A percentile compares a stretch with the other conserved stretches of the same genome.
phyloP scores from a whole-genome alignment of 345 rosid species.

The Dovyalis caffra region DNA sequence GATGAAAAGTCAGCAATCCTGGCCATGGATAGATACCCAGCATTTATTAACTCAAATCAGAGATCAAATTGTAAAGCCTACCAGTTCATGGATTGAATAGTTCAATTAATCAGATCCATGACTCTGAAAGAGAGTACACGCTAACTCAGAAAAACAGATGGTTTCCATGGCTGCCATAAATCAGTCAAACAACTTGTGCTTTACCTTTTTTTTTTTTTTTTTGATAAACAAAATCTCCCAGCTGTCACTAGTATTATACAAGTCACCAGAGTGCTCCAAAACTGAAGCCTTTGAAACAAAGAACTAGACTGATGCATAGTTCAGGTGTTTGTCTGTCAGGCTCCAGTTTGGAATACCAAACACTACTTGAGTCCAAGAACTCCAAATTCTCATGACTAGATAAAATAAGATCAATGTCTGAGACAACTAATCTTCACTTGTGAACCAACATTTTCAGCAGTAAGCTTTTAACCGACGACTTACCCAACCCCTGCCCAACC shows the following conservation, averaged over 20 bases:
- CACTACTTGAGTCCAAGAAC: not conserved
- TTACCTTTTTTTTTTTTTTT: not conserved
- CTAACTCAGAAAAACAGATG: not conserved
- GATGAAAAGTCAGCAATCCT: conserved; percentile 1
- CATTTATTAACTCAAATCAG: not conserved
- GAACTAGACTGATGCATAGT: not conserved
- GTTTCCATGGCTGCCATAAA: not conserved
- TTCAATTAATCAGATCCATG: conserved; percentile 1
- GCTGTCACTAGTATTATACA: not conserved
- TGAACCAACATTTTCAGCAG: not conserved
- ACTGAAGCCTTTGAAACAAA: not conserved
- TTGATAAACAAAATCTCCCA: not conserved
- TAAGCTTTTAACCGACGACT: too few species aligned
- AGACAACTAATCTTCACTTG: not conserved
- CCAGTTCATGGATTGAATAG: not conserved
- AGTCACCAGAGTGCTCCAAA: not conserved
- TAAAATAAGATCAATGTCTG: not conserved
- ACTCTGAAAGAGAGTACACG: not conserved
- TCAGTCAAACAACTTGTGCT: not conserved
- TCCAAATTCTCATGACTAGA: not conserved
- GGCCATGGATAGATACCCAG: conserved; percentile 2
- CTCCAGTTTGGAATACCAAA: not conserved
- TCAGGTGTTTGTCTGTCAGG: not conserved
- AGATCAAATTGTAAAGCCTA: not conserved
- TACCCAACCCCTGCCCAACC: not conserved